Evolutionary conservation across 345 rosid genomes (phyloP), one percentile per base, ranked within the genome.

Genomic region (Murraya koenigii): DNA sequence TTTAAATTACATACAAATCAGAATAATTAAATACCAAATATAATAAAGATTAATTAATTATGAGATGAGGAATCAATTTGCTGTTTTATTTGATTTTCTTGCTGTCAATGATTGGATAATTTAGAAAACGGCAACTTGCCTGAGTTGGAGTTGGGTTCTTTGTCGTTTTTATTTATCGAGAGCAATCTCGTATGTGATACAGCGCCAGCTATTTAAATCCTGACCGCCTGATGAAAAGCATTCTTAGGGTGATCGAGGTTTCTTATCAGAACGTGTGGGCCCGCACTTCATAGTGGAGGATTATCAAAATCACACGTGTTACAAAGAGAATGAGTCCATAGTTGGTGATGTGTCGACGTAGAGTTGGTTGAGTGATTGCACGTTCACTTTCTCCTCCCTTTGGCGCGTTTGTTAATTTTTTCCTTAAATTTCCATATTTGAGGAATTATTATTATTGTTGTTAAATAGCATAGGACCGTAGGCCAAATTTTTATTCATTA

Each of bases 51-150:
- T 33, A 56, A 33, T 41, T 20, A 7, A 15, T 26, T 19, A 65
- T 65, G 36, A 33, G 78, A 61, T 75, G 64, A 23, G 25, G 71
- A 54, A 52, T 75, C 71, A 52, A 75, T 75, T 66, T 52, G 71
- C 78, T 75, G 52, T 64, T 75, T 75, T 30, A 47, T n/a, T 33
- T 30, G 39, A 8, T 15, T 52, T 64, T 49, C 35, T n/a, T 22
- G 78, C 71, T 65, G 78, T 75, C 71, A 52, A 49, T 65, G 71
- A 33, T 49, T 73, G 61, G 9, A 8, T 8, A n/a, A 22, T n/a
- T 64, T 33, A 47, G 32, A 13, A 63, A 63, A 41, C 47, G 67
- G 56, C 77, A 60, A 20, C 9, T 28, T 4, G 20, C 52, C 0
- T 0, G n/a, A n/a, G n/a, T n/a, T n/a, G 4, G 19, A 19, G 70